Conservation (phyloP, 495 filamentous ascomycete genomes). For the Lophiotrema nucula region DNA sequence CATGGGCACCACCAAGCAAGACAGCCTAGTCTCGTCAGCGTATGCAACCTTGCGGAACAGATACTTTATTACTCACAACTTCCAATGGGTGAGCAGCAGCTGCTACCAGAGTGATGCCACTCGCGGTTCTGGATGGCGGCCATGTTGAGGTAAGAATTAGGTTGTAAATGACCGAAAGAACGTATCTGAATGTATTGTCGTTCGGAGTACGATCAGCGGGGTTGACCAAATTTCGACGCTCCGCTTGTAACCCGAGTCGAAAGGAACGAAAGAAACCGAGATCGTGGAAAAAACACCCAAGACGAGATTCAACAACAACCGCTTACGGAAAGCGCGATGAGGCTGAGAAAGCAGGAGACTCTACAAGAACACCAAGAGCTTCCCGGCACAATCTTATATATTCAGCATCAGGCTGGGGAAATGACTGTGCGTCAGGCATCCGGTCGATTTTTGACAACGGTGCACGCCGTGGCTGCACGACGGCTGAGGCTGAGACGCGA, state of each 20-base stretch:
- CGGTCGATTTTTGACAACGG: background rate
- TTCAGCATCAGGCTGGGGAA: background rate
- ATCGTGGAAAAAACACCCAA: background rate
- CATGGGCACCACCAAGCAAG: conserved; percentile 54
- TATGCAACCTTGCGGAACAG: background rate
- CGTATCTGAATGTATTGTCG: background rate
- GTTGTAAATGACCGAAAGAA: background rate
- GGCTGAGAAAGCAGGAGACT: background rate
- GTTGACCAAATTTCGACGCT: background rate
- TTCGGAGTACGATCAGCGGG: background rate
- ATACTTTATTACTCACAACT: conserved; percentile 28
- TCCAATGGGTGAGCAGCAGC: conserved; percentile 30
- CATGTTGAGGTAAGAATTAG: conserved; percentile 4
- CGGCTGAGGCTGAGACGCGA: conserved; percentile 9
- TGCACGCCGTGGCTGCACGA: background rate
- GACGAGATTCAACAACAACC: too few species aligned
- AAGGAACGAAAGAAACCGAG: background rate
- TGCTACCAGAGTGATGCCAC: conserved; percentile 24
- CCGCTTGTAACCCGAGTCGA: background rate
- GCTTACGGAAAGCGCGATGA: background rate
- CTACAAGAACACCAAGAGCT: too few species aligned
- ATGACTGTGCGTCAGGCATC: background rate
- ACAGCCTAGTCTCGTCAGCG: conserved; percentile 36
- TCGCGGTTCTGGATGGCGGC: conserved; percentile 22
- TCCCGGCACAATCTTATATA: too few species aligned